Evolutionary conservation across 2,329 filamentous ascomycete species (phyloP), one percentile per base, ranked within the genome.

Genomic region (Boeremia exigua): DNA sequence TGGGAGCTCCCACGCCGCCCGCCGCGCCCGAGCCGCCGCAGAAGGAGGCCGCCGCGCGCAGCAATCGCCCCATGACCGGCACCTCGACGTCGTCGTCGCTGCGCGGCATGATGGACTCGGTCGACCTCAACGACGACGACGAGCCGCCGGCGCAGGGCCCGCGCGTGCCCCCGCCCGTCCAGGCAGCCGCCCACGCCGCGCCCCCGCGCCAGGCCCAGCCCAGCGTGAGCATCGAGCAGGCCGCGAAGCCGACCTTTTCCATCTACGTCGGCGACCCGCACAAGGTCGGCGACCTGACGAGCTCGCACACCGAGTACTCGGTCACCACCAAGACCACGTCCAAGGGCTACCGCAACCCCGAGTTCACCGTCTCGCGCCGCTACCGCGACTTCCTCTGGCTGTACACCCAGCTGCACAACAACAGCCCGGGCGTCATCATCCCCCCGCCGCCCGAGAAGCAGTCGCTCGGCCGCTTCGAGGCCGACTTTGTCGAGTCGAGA

Each of bases 371-470:
- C 65, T 96, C 92, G 70, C 86, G 95, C 67, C 87, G 95, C 71
- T 99, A 98, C 77, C 88, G 93, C 56, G 95, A 99, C 78, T 99
- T 99, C 75, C 81, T 99, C 48, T 99, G 95, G 95, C 86, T 99
- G 27, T 99, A 99, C 77, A 97, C 89, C 66, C 92, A 93, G 28
- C 82, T 99, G 58, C 95, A 98, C 74, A 89, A 88, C 59, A 99
- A 96, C 75, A 97, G 95, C 68, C 95, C 95, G 0, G 95, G 95
- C 54, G 88, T 97, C 33, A 92, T 99, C 28, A 91, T 99, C 11
- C 95, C 95, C 0, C 94, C 95, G 7, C 95, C 95, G 0, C 95
- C 95, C 0, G 95, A 99, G 79, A 99, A 99, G 81, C 95, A 99
- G 79, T 93, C 94, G 7, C 91, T 99, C 52, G 94, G 94, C 58